phyloP scores from a whole-genome alignment of 306 rosid species.

The Citrullus mucosospermus region DNA sequence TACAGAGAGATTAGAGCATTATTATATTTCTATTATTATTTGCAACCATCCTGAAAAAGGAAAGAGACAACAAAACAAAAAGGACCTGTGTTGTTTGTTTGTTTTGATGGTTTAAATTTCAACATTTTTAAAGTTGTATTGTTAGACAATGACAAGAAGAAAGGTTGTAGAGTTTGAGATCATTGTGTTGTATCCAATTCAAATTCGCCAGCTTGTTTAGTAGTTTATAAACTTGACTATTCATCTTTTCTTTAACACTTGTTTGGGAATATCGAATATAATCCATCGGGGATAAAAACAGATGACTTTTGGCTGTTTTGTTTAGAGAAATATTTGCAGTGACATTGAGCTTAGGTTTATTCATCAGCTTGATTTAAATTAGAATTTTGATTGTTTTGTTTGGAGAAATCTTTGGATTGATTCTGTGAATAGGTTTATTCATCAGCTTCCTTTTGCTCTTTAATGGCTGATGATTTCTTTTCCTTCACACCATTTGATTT shows the following conservation, averaged over 20 bases:
- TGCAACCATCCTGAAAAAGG: background rate
- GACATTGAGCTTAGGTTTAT: no score
- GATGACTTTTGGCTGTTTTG: background rate
- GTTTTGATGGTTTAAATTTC: background rate
- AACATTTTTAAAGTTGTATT: background rate
- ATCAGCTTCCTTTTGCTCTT: background rate
- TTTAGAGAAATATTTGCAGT: no score
- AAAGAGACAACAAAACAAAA: background rate
- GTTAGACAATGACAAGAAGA: constrained; percentile 16
- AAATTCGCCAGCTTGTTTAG: background rate
- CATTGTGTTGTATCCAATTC: background rate
- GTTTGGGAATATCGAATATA: constrained; percentile 1
- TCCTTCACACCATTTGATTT: constrained; percentile 25
- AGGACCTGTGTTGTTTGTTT: background rate
- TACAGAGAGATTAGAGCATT: background rate
- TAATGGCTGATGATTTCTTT: constrained; percentile 26
- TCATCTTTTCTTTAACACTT: background rate
- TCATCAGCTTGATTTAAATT: no score
- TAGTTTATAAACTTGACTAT: background rate
- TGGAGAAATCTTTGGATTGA: background rate
- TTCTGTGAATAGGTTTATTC: background rate
- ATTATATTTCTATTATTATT: background rate
- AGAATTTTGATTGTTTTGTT: background rate
- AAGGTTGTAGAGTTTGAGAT: background rate
- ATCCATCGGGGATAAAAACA: background rate